phyloP scores from a whole-genome alignment of 306 rosid species.

The Prunus dulcis region DNA sequence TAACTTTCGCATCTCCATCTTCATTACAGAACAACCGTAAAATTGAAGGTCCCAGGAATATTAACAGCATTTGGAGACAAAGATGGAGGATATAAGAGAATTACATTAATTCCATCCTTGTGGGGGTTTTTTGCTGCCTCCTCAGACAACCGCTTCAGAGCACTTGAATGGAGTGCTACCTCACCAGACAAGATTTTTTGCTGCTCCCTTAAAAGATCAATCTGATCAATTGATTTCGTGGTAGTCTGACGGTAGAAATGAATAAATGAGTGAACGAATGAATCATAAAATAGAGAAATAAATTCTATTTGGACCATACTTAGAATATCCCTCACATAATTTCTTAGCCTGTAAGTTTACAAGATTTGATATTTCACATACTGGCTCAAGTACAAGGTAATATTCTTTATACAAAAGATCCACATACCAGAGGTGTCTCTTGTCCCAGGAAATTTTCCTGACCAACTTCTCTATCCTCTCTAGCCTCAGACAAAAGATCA shows the following conservation, averaged over 20 bases:
- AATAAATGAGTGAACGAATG: conserved; percentile 3
- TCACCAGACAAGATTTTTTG: conserved; percentile 83
- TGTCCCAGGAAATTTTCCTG: conserved; percentile 68
- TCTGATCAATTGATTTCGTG: conserved; percentile 70
- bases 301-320: not conserved
- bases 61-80: conserved; percentile 18
- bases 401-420: conserved; percentile 11
- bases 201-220: conserved; percentile 92
- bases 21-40: conserved; percentile 20
- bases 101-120: conserved; percentile 68
- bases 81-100: conserved; percentile 21
- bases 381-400: conserved; percentile 2
- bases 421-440: conserved; percentile 81
- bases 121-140: conserved; percentile 71
- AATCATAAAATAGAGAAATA: conserved; percentile 4
- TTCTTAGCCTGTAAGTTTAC: not conserved
- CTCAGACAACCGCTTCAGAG: conserved; percentile 85
- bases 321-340: not conserved
- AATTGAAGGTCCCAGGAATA: conserved; percentile 31
- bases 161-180: conserved; percentile 88
- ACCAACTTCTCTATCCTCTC: conserved; percentile 59
- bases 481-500: conserved; percentile 60
- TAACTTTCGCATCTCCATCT: conserved; percentile 69
- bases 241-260: conserved; percentile 52
- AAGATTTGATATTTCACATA: not conserved